A percentile compares a stretch with the other conserved stretches of the same genome.
phyloP scores from a whole-genome alignment of 345 rosid species.

The Aethionema arabicum region DNA sequence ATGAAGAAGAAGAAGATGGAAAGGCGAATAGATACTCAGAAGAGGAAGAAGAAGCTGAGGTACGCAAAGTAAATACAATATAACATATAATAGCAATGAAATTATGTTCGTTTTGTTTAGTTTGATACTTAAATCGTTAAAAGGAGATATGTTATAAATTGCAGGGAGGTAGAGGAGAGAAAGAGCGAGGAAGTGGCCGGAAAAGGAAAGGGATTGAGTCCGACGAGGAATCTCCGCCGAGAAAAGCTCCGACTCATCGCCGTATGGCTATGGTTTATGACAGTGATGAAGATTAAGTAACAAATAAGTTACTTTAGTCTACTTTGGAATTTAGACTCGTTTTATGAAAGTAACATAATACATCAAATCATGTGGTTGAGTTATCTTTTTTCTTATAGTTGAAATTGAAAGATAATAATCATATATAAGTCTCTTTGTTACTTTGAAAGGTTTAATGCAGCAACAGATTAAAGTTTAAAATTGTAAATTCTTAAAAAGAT shows the following conservation, averaged over 20 bases:
- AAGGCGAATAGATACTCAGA: constrained; percentile 62
- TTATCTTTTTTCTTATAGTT: background rate
- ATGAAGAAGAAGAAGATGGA: constrained; percentile 50
- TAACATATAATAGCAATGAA: no score
- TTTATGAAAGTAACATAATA: background rate
- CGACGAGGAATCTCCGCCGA: constrained; percentile 84
- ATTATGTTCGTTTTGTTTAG: no score
- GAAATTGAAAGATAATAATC: background rate
- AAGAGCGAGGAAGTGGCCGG: constrained; percentile 49
- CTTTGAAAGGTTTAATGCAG: no score
- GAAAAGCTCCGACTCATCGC: constrained; percentile 70
- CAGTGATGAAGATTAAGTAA: constrained; percentile 71
- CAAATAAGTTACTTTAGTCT: background rate
- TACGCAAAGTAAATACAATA: constrained; percentile 41
- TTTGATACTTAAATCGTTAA: constrained; percentile 3
- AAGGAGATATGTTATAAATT: constrained; percentile 19
- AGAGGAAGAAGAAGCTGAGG: constrained; percentile 68
- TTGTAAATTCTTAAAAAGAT: background rate
- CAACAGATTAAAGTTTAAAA: no score
- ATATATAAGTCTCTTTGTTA: no score
- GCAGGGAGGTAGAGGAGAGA: constrained; percentile 62
- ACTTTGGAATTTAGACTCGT: background rate
- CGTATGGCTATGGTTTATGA: constrained; percentile 87
- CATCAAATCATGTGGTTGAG: constrained; percentile 5
- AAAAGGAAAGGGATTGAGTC: constrained; percentile 84